These are phyloP conservation scores for Hericium alpestre DNA, from an alignment of 768 basidiomycete genomes.

Conservation along the genomic window DNA sequence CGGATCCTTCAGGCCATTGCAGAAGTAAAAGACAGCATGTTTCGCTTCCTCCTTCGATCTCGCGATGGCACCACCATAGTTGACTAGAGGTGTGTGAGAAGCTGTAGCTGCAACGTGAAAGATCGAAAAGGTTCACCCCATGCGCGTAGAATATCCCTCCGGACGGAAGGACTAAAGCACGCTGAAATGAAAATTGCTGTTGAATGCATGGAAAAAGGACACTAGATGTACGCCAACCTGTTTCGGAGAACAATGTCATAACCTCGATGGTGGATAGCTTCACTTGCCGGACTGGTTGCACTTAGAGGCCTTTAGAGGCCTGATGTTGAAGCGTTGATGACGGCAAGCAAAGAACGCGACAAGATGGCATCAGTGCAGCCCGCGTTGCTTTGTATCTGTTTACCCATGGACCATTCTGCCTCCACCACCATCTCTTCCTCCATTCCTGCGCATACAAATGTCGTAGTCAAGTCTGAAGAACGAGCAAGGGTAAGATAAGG, in stretches of 20 bases:
- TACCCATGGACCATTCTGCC: neutral
- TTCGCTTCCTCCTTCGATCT: conserved; percentile 1
- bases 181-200: neutral
- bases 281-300: no score
- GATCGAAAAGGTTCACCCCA: conserved; percentile 1
- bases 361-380: neutral
- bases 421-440: neutral
- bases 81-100: neutral
- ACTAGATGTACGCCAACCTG: neutral
- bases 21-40: conserved; percentile 5
- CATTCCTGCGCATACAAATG: neutral
- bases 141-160: neutral
- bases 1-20: conserved; percentile 5
- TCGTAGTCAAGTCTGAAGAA: conserved; percentile 13
- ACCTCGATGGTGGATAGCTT: no score
- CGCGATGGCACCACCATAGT: conserved; percentile 6
- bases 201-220: neutral
- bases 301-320: no score
- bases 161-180: conserved; percentile 6
- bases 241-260: neutral
- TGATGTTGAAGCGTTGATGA: neutral
- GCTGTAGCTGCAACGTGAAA: neutral
- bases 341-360: neutral
- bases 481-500: conserved; percentile 1
- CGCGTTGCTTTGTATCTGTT: neutral